Conservation (phyloP, 495 filamentous ascomycete species). For the Terfezia claveryi region DNA sequence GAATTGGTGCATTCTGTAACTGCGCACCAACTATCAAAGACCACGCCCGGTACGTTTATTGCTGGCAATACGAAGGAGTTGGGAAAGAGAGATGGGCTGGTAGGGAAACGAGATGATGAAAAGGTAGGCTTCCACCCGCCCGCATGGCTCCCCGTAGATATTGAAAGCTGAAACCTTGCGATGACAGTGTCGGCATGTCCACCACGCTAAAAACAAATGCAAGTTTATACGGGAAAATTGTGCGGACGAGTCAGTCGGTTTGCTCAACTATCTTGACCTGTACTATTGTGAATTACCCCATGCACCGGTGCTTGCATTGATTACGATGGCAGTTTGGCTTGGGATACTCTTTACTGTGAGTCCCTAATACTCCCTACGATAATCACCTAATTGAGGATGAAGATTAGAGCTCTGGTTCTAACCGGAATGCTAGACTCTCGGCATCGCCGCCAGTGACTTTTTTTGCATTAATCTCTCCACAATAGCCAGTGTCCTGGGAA, state of each 20-base stretch:
- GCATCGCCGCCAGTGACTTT: conserved; percentile 96
- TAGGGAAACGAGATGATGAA: neutral
- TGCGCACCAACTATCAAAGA: too few species aligned
- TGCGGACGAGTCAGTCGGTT: conserved; percentile 67
- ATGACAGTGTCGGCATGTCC: conserved; percentile 56
- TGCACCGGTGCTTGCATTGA: conserved; percentile 54
- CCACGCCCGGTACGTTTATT: too few species aligned
- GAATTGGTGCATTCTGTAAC: too few species aligned
- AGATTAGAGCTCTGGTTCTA: neutral
- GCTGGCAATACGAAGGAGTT: too few species aligned
- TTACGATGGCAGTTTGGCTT: conserved; percentile 58
- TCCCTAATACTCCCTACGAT: neutral
- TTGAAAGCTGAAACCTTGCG: neutral
- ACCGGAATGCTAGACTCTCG: conserved; percentile 39
- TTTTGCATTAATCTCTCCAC: conserved; percentile 93
- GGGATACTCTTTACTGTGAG: conserved; percentile 57
- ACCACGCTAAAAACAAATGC: conserved; percentile 58
- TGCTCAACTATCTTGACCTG: conserved; percentile 69
- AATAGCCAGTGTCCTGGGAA: conserved; percentile 60
- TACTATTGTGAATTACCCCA: conserved; percentile 68
- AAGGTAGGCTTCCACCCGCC: neutral
- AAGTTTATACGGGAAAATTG: conserved; percentile 67
- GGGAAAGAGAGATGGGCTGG: too few species aligned
- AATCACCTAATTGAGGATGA: neutral
- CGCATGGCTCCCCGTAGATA: conserved; percentile 12